A percentile compares a stretch with the other conserved stretches of the same genome.
Conservation (phyloP, 2,329 filamentous ascomycete species). For the Malbranchea zuffiana region DNA sequence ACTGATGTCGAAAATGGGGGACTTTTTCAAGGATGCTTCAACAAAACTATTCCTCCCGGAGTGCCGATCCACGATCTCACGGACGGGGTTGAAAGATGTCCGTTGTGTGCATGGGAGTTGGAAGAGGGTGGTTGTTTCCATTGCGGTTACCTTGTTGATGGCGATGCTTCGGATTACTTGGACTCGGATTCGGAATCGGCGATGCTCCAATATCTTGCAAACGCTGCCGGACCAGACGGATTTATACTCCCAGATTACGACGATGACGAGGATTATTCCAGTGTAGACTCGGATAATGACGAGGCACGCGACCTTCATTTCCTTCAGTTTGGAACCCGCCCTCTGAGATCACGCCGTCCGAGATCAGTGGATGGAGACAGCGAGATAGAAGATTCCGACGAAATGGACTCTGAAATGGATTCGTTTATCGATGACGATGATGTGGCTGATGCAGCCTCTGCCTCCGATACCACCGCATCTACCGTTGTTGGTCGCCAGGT, state of each 20-base stretch:
- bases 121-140: conserved; percentile 48
- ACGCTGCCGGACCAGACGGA: background rate
- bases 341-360: background rate
- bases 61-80: conserved; percentile 44
- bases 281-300: background rate
- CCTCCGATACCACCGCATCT: conserved; percentile 5
- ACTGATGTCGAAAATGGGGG: conserved; percentile 41
- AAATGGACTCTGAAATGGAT: conserved; percentile 14
- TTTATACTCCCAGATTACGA: background rate
- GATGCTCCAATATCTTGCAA: background rate
- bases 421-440: conserved; percentile 16
- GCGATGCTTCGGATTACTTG: conserved; percentile 36
- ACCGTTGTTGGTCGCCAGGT: conserved; percentile 18
- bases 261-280: no score
- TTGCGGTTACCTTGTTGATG: conserved; percentile 45
- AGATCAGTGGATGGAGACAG: conserved; percentile 16
- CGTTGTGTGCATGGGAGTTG: conserved; percentile 52
- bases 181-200: conserved; percentile 16
- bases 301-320: background rate
- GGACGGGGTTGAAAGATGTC: conserved; percentile 54
- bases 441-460: conserved; percentile 13
- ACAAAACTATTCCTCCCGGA: conserved; percentile 20
- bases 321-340: background rate
- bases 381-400: no score
- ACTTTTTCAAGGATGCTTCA: conserved; percentile 54